Evolutionary conservation across 1,284 basidiomycete species (phyloP), one percentile per base, ranked within the genome.

Genomic region (Ceratobasidium sp.): DNA sequence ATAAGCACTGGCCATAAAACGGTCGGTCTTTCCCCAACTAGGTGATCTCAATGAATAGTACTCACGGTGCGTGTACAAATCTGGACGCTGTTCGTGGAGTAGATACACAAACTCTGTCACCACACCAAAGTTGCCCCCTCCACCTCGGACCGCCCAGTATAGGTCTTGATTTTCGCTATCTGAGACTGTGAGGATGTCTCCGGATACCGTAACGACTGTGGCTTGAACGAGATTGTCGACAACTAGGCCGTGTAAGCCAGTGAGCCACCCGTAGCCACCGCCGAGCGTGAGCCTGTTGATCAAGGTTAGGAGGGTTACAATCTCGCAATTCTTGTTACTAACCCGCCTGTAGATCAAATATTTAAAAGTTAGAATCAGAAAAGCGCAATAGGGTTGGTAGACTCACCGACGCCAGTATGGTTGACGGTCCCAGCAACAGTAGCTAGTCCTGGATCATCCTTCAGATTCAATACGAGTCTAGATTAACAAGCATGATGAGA

Each of bases 111-210:
- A 67, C 28, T 79, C 79, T 26, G 68, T 77, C 42, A 77, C 73
- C 2, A 77, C 77, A 17, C 77, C 79, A 67, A 78, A 78, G 57
- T 79, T 79, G 26, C 59, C 50, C n/a, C 79, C 77, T 13, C 78
- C 78, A 54, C 50, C 64, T 15, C 77, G 68, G 26, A 76, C 26
- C 4, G 68, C 76, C 78, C 78, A 79, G 66, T 67, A 74, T 1
- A 79, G 38, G 33, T 79, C 78, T n/a, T 48, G 44, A 57, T 77
- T 57, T 2, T 71, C n/a, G 15, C 28, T 54, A 12, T 79, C 67
- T 26, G 75, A 73, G 7, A 61, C 78, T 10, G 52, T 74, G 17
- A 79, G 33, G 54, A 77, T 79, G 2, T 75, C 76, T 4, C 76
- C 78, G 1, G 62, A 48, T 7, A 76, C 69, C 2, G 65, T 52